phyloP scores from a whole-genome alignment of 805 yeast species.

The Yamadazyma takamatsuzukensis region DNA sequence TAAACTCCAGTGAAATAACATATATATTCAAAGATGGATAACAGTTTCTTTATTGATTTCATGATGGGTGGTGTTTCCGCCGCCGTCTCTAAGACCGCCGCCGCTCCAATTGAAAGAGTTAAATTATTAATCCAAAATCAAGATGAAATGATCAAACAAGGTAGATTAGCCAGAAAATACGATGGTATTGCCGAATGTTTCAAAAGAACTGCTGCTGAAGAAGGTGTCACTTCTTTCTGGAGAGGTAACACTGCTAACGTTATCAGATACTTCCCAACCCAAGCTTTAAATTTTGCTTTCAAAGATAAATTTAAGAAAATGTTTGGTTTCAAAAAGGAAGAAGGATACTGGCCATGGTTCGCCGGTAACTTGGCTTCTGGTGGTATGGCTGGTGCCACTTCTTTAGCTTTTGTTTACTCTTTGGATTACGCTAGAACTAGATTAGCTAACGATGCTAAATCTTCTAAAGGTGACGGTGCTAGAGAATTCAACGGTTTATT shows the following conservation, averaged over 20 bases:
- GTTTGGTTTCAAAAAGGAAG: constrained; percentile 97
- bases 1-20: constrained; percentile 4
- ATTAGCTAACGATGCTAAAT: constrained; percentile 97
- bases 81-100: constrained; percentile 97
- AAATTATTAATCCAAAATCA: constrained; percentile 95
- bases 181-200: constrained; percentile 91
- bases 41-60: constrained; percentile 14
- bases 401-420: constrained; percentile 90
- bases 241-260: constrained; percentile 99
- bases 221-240: constrained; percentile 94
- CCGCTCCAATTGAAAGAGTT: constrained; percentile 97
- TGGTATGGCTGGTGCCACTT: constrained; percentile 98
- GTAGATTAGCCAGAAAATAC: constrained; percentile 84
- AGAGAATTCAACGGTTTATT: constrained; percentile 96
- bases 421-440: constrained; percentile 98
- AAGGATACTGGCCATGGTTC: constrained; percentile 89
- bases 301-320: constrained; percentile 93
- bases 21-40: constrained; percentile 13
- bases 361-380: constrained; percentile 99
- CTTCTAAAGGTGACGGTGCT: constrained; percentile 72
- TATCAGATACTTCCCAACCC: constrained; percentile 99
- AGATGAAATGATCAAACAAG: constrained; percentile 97
- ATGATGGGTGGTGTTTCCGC: constrained; percentile 98
- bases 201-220: constrained; percentile 90
- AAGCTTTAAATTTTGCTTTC: constrained; percentile 97